A percentile compares a stretch with the other conserved stretches of the same genome.
phyloP scores from a whole-genome alignment of 164 flowering plant species.

The Vitis rotundifolia region DNA sequence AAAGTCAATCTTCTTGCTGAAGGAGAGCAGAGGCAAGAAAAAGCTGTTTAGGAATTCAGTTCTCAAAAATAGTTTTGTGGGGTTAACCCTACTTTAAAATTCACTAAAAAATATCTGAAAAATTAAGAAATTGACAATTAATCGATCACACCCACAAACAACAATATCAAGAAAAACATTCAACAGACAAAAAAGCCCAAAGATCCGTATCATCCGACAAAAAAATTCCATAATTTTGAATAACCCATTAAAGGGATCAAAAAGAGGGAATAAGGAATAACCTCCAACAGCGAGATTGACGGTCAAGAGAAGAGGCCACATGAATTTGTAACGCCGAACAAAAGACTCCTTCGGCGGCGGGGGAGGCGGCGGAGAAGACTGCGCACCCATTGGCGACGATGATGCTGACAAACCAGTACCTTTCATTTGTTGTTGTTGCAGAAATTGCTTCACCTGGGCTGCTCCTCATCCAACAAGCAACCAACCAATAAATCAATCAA shows the following conservation, averaged over 20 bases:
- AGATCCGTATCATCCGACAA: not conserved
- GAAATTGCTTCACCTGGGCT: conserved; percentile 43
- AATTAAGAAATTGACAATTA: too few species aligned
- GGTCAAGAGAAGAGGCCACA: conserved; percentile 76
- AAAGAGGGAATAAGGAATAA: conserved; percentile 14
- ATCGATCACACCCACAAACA: too few species aligned
- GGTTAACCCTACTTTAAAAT: too few species aligned
- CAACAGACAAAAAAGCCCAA: too few species aligned
- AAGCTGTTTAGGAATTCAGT: too few species aligned
- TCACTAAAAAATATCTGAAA: too few species aligned
- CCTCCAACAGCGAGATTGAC: conserved; percentile 83
- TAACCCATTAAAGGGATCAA: not conserved
- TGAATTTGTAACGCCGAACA: conserved; percentile 66
- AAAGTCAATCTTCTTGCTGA: too few species aligned
- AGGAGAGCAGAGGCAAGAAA: too few species aligned
- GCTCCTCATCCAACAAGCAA: conserved; percentile 2
- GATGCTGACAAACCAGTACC: conserved; percentile 24
- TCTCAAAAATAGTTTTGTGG: too few species aligned
- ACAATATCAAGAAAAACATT: too few species aligned
- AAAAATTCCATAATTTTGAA: not conserved
- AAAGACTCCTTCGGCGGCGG: conserved; percentile 66
- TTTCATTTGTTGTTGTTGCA: conserved; percentile 19
- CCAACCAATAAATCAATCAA: not conserved
- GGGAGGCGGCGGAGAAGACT: conserved; percentile 36
- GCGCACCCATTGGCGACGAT: conserved; percentile 25